Base-by-base conservation (phyloP, 495 filamentous ascomycete species). In the Sordaria brevicollis region DNA sequence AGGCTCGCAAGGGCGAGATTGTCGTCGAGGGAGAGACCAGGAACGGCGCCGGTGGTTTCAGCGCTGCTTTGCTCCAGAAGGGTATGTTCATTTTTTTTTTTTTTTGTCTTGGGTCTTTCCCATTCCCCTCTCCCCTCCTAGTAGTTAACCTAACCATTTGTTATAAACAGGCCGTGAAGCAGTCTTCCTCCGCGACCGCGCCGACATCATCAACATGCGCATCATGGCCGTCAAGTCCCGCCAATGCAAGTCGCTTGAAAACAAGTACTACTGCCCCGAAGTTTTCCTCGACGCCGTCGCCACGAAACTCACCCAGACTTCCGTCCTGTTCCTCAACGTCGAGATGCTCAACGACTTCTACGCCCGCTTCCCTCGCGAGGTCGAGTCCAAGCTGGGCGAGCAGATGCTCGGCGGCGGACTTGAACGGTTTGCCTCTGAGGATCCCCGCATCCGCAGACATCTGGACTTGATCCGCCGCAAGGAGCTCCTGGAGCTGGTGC, bases 221-320 rank as follows among this genome's bases (percentile, higher is more conserved):
- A 86, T 98, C 31, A 73, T 90, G 37, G 95, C 95, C 41, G 85
- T 96, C 43, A 93, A 93, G 76, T 93, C 84, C 4, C 91, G 91
- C 77, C 93, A 97, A 79, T 99, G 95, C 82, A 84, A 89, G 72
- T 85, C 82, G 70, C 84, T 88, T 70, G 88, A 89, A 71, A 95
- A 95, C 83, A 96, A 96, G 84, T 97, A 98, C 84, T 87, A 93
- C 82, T 99, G 95, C 78, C 95, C 95, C 0, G 95, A 99, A 79
- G 86, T 98, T 69, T 98, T 99, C 84, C 88, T 99, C 34, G 95
- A 99, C 77, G 92, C 96, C 10, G 95, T 97, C 11, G 93, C 95
- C 35, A 92, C 96, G 75, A 97, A 98, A 81, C 89, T 99, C 68
- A 93, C 93, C 17, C 89, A 92, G 4, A 98, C 94, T 0, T 94